Evolutionary conservation across 2,329 filamentous ascomycete genomes (phyloP).

Genomic region (Claviceps cyperi): DNA sequence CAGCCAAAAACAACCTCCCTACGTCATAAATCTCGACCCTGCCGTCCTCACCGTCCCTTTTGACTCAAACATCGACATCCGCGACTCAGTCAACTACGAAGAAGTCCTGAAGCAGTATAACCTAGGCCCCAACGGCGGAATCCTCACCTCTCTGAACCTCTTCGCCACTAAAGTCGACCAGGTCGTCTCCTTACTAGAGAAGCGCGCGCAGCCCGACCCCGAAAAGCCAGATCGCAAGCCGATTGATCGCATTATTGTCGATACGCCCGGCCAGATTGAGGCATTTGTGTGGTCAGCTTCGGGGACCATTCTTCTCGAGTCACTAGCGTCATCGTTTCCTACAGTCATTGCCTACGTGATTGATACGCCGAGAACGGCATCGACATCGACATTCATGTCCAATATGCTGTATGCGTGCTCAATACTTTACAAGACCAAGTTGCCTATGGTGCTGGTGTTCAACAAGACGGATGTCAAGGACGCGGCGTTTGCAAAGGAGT

Average conservation of each 20-base stretch:
- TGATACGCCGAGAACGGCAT: conserved; percentile 84
- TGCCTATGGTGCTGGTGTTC: conserved; percentile 97
- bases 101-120: conserved; percentile 99
- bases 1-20: conserved; percentile 63
- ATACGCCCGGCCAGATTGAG: conserved; percentile 95
- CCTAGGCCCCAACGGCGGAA: conserved; percentile 90
- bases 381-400: conserved; percentile 96
- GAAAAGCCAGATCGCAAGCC: conserved; percentile 44
- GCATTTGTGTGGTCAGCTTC: conserved; percentile 98
- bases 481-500: conserved; percentile 82
- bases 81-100: conserved; percentile 97
- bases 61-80: conserved; percentile 95
- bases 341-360: conserved; percentile 97
- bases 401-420: conserved; percentile 99
- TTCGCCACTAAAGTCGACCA: conserved; percentile 98
- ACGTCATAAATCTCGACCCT: conserved; percentile 94
- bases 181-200: conserved; percentile 78
- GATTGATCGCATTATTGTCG: conserved; percentile 76
- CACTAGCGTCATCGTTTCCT: conserved; percentile 82
- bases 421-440: conserved; percentile 95
- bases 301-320: conserved; percentile 85
- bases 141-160: conserved; percentile 86
- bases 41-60: conserved; percentile 89
- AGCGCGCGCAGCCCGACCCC: conserved; percentile 55
- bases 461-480: conserved; percentile 97